Evolutionary conservation across 2,329 filamentous ascomycete species (phyloP).

Genomic region (Metarhizium anisopliae): DNA sequence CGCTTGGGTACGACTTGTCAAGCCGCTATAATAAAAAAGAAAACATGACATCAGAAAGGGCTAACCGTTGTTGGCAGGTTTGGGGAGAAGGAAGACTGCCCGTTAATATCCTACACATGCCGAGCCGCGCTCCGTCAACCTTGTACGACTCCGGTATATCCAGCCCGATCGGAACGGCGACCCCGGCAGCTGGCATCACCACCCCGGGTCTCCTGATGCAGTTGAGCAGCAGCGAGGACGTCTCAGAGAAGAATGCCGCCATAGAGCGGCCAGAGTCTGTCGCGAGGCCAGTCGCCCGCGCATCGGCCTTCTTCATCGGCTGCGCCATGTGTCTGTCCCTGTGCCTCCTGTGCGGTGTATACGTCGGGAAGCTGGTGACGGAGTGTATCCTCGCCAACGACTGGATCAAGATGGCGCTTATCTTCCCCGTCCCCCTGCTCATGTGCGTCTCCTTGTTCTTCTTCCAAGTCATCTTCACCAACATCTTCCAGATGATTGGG

Average conservation of each 20-base stretch:
- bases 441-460: slow-evolving; percentile 28
- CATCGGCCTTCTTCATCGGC: slow-evolving; percentile 29
- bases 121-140: slow-evolving; percentile 9
- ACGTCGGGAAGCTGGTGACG: slow-evolving; percentile 26
- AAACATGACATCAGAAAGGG: not conserved
- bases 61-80: slow-evolving; percentile 10
- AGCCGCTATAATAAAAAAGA: not conserved
- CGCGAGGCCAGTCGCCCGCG: slow-evolving; percentile 28
- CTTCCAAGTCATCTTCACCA: slow-evolving; percentile 31
- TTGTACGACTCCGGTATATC: slow-evolving; percentile 9
- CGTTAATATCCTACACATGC: slow-evolving; percentile 10
- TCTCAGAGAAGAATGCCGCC: slow-evolving; percentile 15
- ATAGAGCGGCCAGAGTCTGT: slow-evolving; percentile 27
- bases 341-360: slow-evolving; percentile 28
- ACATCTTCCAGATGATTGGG: slow-evolving; percentile 37
- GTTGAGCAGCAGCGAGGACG: slow-evolving; percentile 14
- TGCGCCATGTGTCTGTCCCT: slow-evolving; percentile 27
- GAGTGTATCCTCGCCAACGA: slow-evolving; percentile 28
- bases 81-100: slow-evolving; percentile 14
- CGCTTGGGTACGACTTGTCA: slow-evolving; percentile 10
- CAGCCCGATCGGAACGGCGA: slow-evolving; percentile 9
- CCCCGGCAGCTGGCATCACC: slow-evolving; percentile 13
- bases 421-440: slow-evolving; percentile 26
- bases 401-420: slow-evolving; percentile 28
- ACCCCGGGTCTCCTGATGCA: slow-evolving; percentile 1